phyloP scores from a whole-genome alignment of 495 filamentous ascomycete genomes.

The Trichoderma virens region DNA sequence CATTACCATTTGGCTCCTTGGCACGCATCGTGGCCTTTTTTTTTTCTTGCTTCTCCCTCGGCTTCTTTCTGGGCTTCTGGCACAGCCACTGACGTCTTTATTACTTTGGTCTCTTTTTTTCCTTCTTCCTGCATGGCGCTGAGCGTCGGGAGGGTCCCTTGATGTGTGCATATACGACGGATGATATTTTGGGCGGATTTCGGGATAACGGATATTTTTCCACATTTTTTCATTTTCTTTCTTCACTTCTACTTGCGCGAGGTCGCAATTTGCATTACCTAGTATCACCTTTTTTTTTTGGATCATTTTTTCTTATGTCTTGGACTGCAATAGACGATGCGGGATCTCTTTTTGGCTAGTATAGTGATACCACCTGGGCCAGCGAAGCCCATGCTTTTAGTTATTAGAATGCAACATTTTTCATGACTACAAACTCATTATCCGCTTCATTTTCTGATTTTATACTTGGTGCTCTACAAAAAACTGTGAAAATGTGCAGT shows the following conservation, averaged over 20 bases:
- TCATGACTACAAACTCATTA: not conserved
- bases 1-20: not conserved
- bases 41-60: not conserved
- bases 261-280: not conserved
- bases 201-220: not conserved
- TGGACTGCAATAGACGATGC: not conserved
- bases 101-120: not conserved
- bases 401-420: not conserved
- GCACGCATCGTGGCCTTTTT: not conserved
- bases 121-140: not conserved
- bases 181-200: not conserved
- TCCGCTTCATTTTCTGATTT: too few species aligned
- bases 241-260: not conserved
- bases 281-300: not conserved
- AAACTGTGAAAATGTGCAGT: too few species aligned
- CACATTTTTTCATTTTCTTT: not conserved
- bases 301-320: not conserved
- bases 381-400: not conserved
- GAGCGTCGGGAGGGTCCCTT: not conserved
- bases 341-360: not conserved
- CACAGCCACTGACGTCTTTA: constrained; percentile 4
- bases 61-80: not conserved
- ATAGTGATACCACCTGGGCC: constrained; percentile 6
- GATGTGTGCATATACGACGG: not conserved
- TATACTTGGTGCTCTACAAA: too few species aligned